Base-by-base conservation (phyloP, 495 filamentous ascomycete genomes). In the Penicillium waksmanii region DNA sequence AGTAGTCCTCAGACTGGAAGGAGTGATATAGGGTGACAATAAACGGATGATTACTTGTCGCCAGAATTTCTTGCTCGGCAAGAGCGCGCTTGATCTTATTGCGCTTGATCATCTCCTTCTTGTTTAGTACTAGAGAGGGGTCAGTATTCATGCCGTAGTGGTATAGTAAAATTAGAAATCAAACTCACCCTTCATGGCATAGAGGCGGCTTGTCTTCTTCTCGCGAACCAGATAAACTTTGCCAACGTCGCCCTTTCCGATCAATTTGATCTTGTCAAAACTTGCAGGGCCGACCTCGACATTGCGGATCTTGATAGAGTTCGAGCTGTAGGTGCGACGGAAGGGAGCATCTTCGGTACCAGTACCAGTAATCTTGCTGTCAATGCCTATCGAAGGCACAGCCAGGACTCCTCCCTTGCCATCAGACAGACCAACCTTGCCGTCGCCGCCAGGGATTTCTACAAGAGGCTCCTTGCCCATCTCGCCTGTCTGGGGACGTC, bases 81-180 rank as follows among this genome's bases (percentile, higher is more conserved):
- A 98, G 79, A 48, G 95, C 95, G 64, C 95, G 87, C 82, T 98
- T 98, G 81, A 98, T 98, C 84, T 98, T 98, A 77, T 98, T 98
- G 34, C 95, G 88, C 81, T 98, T 98, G 79, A 98, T 98, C 95
- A 98, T 98, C 79, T 98, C 95, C 82, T 97, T 97, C 78, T 98
- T 98, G 82, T 93, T 98, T 77, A 98, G 66, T 10, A 98, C 95
- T 98, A 70, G 21, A 10, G 6, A 19, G 12, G 34, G 27, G 54
- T 71, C n/a, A 69, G 58, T 34, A 57, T 46, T 25, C 19, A 21
- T n/a, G n/a, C 40, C 49, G 19, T 18, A 13, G 15, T 4, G 9
- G 9, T 15, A 13, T 8, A 31, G 1, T 3, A 44, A 44, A 33
- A 23, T 17, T 21, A 53, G 7, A 18, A 36, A 18, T 53, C 35